Conservation (phyloP, 805 yeast genomes). For the Nakazawaea holstii region DNA sequence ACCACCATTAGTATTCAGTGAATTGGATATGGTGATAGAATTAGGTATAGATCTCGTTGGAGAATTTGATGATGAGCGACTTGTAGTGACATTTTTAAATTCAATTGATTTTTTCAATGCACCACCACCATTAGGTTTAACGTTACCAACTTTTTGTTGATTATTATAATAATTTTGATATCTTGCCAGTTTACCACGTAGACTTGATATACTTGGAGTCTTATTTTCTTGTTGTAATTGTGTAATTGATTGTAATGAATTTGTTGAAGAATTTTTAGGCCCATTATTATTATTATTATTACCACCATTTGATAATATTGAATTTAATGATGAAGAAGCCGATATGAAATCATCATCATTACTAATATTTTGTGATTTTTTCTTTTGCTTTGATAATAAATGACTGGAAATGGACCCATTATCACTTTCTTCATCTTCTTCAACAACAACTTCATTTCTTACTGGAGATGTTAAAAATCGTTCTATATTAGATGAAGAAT, state of each 20-base stretch:
- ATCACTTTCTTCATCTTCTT: slow-evolving; percentile 10
- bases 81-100: not conserved
- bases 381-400: slow-evolving; percentile 2
- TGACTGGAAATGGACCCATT: slow-evolving; percentile 5
- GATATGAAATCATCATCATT: not conserved
- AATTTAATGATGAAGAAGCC: slow-evolving; percentile 4
- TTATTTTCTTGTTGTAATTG: not conserved
- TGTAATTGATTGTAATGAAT: not conserved
- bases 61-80: slow-evolving; percentile 3
- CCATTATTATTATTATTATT: not conserved
- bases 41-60: not conserved
- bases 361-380: not conserved
- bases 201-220: slow-evolving; percentile 5
- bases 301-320: not conserved
- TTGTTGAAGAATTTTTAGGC: not conserved
- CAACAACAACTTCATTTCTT: slow-evolving; percentile 8
- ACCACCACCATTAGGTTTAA: not conserved
- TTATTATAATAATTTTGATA: slow-evolving; percentile 26
- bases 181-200: slow-evolving; percentile 12
- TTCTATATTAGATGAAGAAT: not conserved
- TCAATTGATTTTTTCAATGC: not conserved
- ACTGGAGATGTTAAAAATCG: slow-evolving; percentile 10
- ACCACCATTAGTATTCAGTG: no score
- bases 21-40: no score
- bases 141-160: slow-evolving; percentile 18